Conservation (phyloP, 805 yeast genomes). For the Kazachstania viticola region DNA sequence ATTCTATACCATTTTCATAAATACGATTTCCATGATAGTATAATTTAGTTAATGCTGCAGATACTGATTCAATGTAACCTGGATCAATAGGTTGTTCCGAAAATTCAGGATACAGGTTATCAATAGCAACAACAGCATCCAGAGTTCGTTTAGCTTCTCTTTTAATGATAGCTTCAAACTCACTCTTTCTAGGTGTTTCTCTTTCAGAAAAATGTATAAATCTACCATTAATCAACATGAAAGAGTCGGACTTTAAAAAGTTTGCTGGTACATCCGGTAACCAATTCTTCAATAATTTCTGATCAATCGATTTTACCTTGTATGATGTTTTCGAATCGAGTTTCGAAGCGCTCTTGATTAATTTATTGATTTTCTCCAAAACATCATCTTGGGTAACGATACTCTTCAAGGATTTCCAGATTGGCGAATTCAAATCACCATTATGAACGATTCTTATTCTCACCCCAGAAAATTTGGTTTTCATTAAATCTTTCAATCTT, state of each 20-base stretch:
- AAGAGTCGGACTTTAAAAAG: constrained; percentile 25
- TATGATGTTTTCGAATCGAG: too few species aligned
- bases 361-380: not conserved
- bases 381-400: not conserved
- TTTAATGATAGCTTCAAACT: constrained; percentile 31
- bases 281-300: constrained; percentile 11
- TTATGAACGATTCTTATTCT: constrained; percentile 32
- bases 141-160: constrained; percentile 40
- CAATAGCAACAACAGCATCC: constrained; percentile 20
- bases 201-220: constrained; percentile 28
- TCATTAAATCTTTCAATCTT: constrained; percentile 33
- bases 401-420: constrained; percentile 13
- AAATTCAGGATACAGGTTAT: constrained; percentile 10
- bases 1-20: constrained; percentile 28
- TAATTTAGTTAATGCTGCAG: constrained; percentile 34
- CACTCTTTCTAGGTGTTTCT: constrained; percentile 14
- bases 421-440: constrained; percentile 9
- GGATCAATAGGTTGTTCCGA: constrained; percentile 13
- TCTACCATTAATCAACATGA: constrained; percentile 46
- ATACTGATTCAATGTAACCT: constrained; percentile 38
- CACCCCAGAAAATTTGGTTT: constrained; percentile 22
- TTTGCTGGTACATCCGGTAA: constrained; percentile 14
- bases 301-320: constrained; percentile 2
- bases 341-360: not conserved
- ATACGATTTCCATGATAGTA: constrained; percentile 27